phyloP scores from a whole-genome alignment of 345 rosid species.

The Dipteronia dyeriana region DNA sequence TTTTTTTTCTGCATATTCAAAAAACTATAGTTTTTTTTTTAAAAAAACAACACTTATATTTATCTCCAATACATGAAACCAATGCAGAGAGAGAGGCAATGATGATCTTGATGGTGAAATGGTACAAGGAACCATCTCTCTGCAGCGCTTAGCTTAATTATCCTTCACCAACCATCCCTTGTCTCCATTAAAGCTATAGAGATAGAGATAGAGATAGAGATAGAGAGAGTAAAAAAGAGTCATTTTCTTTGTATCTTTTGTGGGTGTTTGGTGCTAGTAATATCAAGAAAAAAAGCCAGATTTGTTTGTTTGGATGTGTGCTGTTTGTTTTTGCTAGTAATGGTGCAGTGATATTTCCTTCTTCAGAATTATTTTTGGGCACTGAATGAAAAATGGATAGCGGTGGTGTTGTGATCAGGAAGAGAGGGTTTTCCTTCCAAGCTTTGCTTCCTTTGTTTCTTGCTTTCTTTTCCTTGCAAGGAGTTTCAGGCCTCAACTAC shows the following conservation, averaged over 20 bases:
- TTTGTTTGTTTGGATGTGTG: conserved; percentile 4
- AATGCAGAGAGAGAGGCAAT: conserved; percentile 33
- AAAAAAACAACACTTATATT: too few species aligned
- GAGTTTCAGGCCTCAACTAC: conserved; percentile 48
- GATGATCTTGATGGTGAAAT: conserved; percentile 49
- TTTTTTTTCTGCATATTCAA: conserved; percentile 25
- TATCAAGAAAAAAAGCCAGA: conserved; percentile 24
- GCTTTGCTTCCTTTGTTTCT: conserved; percentile 25
- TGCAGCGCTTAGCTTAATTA: conserved; percentile 34
- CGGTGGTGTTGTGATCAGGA: conserved; percentile 11
- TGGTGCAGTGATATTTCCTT: conserved; percentile 26
- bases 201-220: conserved; percentile 21
- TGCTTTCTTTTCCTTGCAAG: conserved; percentile 26
- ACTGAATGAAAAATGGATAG: conserved; percentile 49
- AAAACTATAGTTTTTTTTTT: background rate
- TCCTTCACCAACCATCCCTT: conserved; percentile 57
- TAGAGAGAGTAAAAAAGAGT: conserved; percentile 23
- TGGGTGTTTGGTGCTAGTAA: conserved; percentile 29
- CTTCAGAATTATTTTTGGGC: conserved; percentile 16
- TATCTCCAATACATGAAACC: conserved; percentile 27
- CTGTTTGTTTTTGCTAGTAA: conserved; percentile 28
- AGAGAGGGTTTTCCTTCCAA: conserved; percentile 24
- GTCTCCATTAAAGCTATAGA: conserved; percentile 44
- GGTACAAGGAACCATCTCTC: conserved; percentile 26
- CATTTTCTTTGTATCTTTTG: conserved; percentile 28